Conservation (phyloP, 331 rosid species). For the Telfairia occidentalis region DNA sequence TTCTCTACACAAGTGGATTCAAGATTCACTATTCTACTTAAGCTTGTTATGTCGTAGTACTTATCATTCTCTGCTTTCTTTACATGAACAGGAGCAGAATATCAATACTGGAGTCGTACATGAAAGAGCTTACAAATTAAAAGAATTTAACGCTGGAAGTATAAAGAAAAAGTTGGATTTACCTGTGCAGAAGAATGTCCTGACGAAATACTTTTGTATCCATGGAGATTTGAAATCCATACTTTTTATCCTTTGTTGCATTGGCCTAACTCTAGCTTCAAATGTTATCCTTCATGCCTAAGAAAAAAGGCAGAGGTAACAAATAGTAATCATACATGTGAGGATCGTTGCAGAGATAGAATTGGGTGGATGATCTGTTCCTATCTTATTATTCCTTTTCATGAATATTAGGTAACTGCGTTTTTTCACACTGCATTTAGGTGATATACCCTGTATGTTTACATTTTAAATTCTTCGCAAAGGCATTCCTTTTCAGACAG, state of each 20-base stretch:
- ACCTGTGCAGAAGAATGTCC: conserved; percentile 83
- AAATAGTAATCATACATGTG: neutral
- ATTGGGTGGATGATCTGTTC: neutral
- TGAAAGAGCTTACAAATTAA: conserved; percentile 26
- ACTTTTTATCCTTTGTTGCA: conserved; percentile 12
- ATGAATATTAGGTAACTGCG: neutral
- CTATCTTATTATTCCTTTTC: neutral
- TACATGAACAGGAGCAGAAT: conserved; percentile 40
- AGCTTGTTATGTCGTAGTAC: neutral
- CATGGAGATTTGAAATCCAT: conserved; percentile 13
- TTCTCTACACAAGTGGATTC: neutral
- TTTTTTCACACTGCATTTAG: neutral
- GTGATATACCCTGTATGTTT: neutral
- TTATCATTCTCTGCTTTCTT: conserved; percentile 16
- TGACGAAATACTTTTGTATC: conserved; percentile 90
- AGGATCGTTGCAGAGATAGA: neutral
- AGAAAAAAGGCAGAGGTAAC: neutral
- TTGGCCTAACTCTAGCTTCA: neutral
- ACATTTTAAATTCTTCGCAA: neutral
- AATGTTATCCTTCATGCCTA: neutral
- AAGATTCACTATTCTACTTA: neutral
- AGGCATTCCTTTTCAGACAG: neutral
- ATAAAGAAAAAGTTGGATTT: conserved; percentile 59
- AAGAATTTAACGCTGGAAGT: conserved; percentile 36
- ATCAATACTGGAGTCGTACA: conserved; percentile 15